Evolutionary conservation across 176 grass and related monocot species (phyloP), one percentile per base, ranked within the genome.

Genomic region (Aegilops speltoides): DNA sequence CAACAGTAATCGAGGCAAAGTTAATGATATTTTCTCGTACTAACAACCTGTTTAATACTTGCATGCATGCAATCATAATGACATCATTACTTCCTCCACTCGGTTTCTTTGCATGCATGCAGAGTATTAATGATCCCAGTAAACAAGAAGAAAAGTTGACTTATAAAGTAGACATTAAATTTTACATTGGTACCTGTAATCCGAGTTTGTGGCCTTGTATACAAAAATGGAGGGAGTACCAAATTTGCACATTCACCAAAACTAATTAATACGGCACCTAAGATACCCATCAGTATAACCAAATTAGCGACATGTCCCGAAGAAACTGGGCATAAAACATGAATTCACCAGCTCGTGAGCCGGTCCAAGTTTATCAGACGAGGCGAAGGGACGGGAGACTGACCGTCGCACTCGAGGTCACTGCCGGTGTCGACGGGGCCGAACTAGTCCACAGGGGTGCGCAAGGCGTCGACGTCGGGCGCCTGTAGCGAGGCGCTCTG

Each of bases 371-470:
- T n/a, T 38, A 85, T 48, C 36, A 76, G 45, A 25, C 11, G 26
- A 33, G 63, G 19, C 1, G 2, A 20, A 5, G 68, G 33, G 40
- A 28, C 6, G 68, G 16, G 45, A 50, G 17, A 34, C 92, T 86
- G 7, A 98, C 96, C 97, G 61, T 98, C 94, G 36, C 50, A 34
- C 81, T 98, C 97, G 60, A 91, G 79, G 83, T 96, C 94, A 54
- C 89, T 92, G 50, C 97, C 97, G 26, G 71, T 48, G 59, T 98
- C 90, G 28, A 95, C 52, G 32, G 86, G 91, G n/a, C 86, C 90
- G 80, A 98, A 98, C 82, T 96, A 93, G 1, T 77, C 82, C 15
- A 64, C 76, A 32, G 78, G 90, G 0, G 67, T 85, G 7, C 81
- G 86, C 19, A 66, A 59, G 12, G 65, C 89, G 46, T 80, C 88